Conservation (phyloP, 768 basidiomycete genomes). For the Podaxis sp. region DNA sequence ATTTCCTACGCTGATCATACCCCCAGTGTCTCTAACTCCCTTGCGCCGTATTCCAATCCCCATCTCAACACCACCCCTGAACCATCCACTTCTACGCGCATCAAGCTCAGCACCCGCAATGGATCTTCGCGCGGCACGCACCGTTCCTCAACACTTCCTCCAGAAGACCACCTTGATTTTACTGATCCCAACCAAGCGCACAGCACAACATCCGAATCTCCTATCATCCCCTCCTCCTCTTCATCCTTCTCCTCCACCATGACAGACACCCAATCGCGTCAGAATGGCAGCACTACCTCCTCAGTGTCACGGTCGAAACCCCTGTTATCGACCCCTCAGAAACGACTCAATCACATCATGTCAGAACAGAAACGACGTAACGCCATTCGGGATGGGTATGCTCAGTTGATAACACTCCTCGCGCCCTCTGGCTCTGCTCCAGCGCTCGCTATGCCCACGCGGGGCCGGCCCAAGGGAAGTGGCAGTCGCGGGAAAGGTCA, state of each 20-base stretch:
- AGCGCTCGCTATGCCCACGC: slow-evolving; percentile 67
- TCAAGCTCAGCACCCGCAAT: slow-evolving; percentile 25
- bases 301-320: slow-evolving; percentile 45
- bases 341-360: slow-evolving; percentile 90
- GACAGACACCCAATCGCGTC: neutral
- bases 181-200: slow-evolving; percentile 19
- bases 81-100: slow-evolving; percentile 33
- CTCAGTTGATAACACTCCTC: slow-evolving; percentile 77
- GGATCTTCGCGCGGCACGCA: slow-evolving; percentile 21
- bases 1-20: slow-evolving; percentile 25
- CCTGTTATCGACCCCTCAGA: slow-evolving; percentile 78
- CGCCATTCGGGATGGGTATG: slow-evolving; percentile 86
- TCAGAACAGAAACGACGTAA: slow-evolving; percentile 93
- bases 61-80: slow-evolving; percentile 41
- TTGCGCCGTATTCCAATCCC: slow-evolving; percentile 43
- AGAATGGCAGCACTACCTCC: slow-evolving; percentile 6
- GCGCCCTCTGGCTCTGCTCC: slow-evolving; percentile 71
- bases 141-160: slow-evolving; percentile 17
- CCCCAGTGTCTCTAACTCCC: slow-evolving; percentile 18
- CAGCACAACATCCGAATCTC: slow-evolving; percentile 26
- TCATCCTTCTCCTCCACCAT: slow-evolving; percentile 11
- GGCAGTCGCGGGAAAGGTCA: slow-evolving; percentile 61
- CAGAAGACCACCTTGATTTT: slow-evolving; percentile 20
- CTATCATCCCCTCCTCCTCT: slow-evolving; percentile 20
- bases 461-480: slow-evolving; percentile 79